Evolutionary conservation across 805 yeast species (phyloP).

Genomic region (Lipomyces sp.): DNA sequence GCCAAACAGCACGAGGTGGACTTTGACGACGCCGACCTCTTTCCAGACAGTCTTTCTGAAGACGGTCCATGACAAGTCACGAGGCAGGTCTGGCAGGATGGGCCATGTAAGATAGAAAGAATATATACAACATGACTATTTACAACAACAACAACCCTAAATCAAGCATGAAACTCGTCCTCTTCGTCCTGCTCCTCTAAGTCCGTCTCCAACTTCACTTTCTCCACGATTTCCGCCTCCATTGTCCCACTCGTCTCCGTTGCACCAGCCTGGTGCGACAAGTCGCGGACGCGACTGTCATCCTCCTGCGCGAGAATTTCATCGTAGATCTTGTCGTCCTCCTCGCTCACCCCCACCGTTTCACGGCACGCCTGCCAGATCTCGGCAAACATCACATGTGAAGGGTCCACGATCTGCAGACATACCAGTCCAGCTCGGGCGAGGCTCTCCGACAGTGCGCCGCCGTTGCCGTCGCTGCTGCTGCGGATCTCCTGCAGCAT

Average conservation of each 20-base stretch:
- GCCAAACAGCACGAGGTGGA: neutral
- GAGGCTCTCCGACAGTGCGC: neutral
- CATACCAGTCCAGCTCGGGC: constrained; percentile 7
- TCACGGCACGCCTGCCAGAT: constrained; percentile 6
- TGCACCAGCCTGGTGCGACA: too few species aligned
- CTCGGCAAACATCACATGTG: constrained; percentile 4
- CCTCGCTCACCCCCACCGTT: neutral
- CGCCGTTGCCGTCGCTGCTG: neutral
- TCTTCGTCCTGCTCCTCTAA: constrained; percentile 11
- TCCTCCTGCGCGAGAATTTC: too few species aligned
- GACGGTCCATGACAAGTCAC: too few species aligned
- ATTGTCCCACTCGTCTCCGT: too few species aligned
- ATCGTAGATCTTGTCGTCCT: neutral
- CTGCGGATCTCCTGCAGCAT: constrained; percentile 7
- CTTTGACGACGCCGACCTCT: neutral
- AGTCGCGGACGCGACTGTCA: too few species aligned
- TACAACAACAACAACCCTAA: neutral
- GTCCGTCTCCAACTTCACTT: neutral
- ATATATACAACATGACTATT: neutral
- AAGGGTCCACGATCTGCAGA: constrained; percentile 18
- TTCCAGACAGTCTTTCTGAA: too few species aligned
- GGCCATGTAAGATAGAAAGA: too few species aligned
- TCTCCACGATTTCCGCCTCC: neutral
- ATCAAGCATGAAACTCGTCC: constrained; percentile 9
- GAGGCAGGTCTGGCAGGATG: too few species aligned